Percentiles rank a stretch among this genome's conserved stretches.
Evolutionary conservation across 345 rosid genomes (phyloP).

Genomic region (Hirschfeldia incana): DNA sequence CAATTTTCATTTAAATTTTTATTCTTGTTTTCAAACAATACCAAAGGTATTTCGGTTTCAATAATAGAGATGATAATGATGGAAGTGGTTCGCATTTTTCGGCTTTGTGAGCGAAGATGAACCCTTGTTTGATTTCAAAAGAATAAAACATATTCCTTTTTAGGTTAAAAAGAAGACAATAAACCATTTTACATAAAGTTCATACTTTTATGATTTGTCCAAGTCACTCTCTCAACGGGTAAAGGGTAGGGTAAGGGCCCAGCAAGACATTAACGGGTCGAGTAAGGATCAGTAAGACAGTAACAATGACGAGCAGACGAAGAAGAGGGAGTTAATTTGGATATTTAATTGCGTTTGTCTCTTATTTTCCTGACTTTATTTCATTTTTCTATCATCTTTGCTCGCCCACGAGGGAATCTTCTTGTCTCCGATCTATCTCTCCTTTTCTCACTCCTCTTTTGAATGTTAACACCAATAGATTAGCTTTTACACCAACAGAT

Average conservation of each 20-base stretch:
- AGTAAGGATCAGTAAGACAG: slow-evolving; percentile 35
- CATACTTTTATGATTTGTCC: slow-evolving; percentile 1
- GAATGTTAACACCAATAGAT: not conserved
- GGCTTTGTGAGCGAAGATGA: slow-evolving; percentile 17
- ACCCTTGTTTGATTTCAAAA: slow-evolving; percentile 9
- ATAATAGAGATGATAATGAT: too few relatives aligned
- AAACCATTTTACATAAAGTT: slow-evolving; percentile 17
- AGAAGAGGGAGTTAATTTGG: slow-evolving; percentile 37
- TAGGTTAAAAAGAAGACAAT: slow-evolving; percentile 16
- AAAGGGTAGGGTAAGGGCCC: slow-evolving; percentile 6
- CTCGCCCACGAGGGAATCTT: slow-evolving; percentile 28
- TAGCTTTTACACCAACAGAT: slow-evolving; percentile 12
- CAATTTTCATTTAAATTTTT: too few relatives aligned
- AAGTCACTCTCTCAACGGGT: slow-evolving; percentile 15
- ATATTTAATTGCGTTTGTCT: slow-evolving; percentile 36
- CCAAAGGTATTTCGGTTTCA: too few relatives aligned
- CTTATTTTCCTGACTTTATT: slow-evolving; percentile 29
- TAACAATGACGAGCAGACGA: slow-evolving; percentile 27
- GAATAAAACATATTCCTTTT: not conserved
- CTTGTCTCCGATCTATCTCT: slow-evolving; percentile 29
- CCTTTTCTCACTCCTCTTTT: slow-evolving; percentile 20
- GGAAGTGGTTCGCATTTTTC: slow-evolving; percentile 10
- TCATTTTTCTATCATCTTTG: slow-evolving; percentile 31
- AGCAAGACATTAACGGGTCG: slow-evolving; percentile 17
- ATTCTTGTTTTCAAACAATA: too few relatives aligned